A percentile compares a stretch with the other conserved stretches of the same genome.
phyloP scores from a whole-genome alignment of 768 basidiomycete genomes.

The Kwoniella dendrophila region DNA sequence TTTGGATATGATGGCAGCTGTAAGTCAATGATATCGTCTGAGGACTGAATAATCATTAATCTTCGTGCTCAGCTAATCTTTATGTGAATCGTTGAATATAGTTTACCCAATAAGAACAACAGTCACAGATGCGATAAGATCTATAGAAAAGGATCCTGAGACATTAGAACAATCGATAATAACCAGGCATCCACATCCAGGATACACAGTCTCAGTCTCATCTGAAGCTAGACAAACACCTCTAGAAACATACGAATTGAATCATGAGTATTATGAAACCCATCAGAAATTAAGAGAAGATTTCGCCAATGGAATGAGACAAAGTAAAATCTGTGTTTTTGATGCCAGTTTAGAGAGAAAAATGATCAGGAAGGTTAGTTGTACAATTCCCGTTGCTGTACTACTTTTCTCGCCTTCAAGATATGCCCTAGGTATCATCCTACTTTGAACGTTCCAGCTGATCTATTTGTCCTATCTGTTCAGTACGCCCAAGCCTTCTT shows the following conservation, averaged over 20 bases:
- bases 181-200: constrained; percentile 47
- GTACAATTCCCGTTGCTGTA: neutral
- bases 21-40: constrained; percentile 25
- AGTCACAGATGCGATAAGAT: constrained; percentile 33
- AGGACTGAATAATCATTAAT: neutral
- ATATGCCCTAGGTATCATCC: neutral
- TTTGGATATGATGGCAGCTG: constrained; percentile 55
- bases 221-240: constrained; percentile 31
- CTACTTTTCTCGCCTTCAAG: neutral
- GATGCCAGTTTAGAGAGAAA: constrained; percentile 51
- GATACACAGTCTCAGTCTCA: constrained; percentile 39
- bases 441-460: neutral
- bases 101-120: constrained; percentile 53
- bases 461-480: neutral
- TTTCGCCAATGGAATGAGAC: constrained; percentile 50
- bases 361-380: constrained; percentile 50
- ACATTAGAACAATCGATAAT: constrained; percentile 22
- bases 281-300: constrained; percentile 43
- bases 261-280: constrained; percentile 41
- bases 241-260: constrained; percentile 45
- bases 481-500: constrained; percentile 52
- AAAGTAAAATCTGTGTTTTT: constrained; percentile 52
- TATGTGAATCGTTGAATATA: constrained; percentile 7
- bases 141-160: constrained; percentile 4
- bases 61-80: neutral